Percentiles rank a stretch among this genome's conserved stretches.
phyloP scores from a whole-genome alignment of 2,329 filamentous ascomycete species.

The Fusarium floridanum region DNA sequence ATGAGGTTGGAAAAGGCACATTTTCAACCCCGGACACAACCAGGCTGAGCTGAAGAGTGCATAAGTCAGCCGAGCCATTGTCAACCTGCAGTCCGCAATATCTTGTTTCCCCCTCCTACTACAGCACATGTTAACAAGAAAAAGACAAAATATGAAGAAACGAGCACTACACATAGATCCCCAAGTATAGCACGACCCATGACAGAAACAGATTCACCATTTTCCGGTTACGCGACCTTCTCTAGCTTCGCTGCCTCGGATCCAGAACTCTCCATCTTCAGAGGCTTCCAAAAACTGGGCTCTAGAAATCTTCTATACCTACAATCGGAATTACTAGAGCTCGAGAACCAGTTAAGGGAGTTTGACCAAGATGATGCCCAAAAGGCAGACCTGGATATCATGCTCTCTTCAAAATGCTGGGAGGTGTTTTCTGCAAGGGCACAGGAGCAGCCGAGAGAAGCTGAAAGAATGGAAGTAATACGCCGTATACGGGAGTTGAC shows the following conservation, averaged over 20 bases:
- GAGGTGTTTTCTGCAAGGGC: neutral
- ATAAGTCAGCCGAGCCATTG: neutral
- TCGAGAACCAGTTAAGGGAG: neutral
- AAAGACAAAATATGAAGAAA: neutral
- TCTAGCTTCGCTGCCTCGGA: neutral
- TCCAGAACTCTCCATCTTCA: neutral
- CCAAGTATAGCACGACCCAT: neutral
- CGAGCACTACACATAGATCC: neutral
- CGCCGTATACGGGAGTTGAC: neutral
- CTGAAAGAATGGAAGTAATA: neutral
- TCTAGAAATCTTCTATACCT: neutral
- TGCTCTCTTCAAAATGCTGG: neutral
- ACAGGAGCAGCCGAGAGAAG: neutral
- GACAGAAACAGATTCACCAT: neutral
- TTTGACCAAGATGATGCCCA: neutral
- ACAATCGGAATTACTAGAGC: neutral
- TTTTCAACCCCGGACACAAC: neutral
- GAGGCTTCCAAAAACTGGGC: neutral
- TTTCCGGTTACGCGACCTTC: neutral
- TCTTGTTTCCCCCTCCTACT: neutral
- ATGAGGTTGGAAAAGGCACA: neutral
- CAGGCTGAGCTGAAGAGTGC: neutral
- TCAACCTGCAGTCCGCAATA: neutral
- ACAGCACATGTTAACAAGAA: neutral
- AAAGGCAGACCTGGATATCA: neutral